These are phyloP conservation scores for Phoma sp. DNA, from an alignment of 2,329 filamentous ascomycete genomes.

Conservation along the genomic window DNA sequence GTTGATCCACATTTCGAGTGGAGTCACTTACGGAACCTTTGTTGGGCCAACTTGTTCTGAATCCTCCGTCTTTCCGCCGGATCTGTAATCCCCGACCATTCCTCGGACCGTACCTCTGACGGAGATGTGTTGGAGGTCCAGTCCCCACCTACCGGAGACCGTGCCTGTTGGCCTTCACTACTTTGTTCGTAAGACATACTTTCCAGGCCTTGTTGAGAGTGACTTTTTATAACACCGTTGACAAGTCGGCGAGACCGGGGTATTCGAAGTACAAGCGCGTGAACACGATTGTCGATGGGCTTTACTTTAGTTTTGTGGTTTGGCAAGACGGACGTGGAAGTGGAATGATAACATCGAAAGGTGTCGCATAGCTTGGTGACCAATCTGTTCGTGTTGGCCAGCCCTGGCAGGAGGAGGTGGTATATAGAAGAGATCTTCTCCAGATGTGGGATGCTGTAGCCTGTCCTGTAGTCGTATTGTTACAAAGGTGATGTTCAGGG, in stretches of 20 bases:
- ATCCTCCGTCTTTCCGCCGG: slow-evolving; percentile 75
- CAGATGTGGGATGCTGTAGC: neutral
- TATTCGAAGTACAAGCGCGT: neutral
- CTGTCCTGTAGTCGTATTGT: neutral
- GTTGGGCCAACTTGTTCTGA: slow-evolving; percentile 77
- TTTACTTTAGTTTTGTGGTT: slow-evolving; percentile 27
- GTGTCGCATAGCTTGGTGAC: slow-evolving; percentile 9
- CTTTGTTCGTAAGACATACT: slow-evolving; percentile 35
- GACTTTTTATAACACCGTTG: neutral
- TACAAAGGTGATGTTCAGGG: slow-evolving; percentile 5
- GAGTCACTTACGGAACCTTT: slow-evolving; percentile 71
- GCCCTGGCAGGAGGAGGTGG: neutral
- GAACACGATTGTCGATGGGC: neutral
- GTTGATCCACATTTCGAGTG: too few relatives aligned
- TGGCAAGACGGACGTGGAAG: slow-evolving; percentile 1
- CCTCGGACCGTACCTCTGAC: slow-evolving; percentile 51
- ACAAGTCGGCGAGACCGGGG: neutral
- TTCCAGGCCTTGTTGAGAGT: neutral
- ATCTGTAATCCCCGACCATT: slow-evolving; percentile 74
- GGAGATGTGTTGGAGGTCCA: slow-evolving; percentile 24
- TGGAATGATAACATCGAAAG: neutral
- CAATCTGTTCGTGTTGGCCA: neutral
- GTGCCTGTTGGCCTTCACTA: slow-evolving; percentile 21
- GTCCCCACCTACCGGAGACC: slow-evolving; percentile 23
- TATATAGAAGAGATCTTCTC: neutral